phyloP scores from a whole-genome alignment of 208 protist species.

The Wallacemonas sp. region DNA sequence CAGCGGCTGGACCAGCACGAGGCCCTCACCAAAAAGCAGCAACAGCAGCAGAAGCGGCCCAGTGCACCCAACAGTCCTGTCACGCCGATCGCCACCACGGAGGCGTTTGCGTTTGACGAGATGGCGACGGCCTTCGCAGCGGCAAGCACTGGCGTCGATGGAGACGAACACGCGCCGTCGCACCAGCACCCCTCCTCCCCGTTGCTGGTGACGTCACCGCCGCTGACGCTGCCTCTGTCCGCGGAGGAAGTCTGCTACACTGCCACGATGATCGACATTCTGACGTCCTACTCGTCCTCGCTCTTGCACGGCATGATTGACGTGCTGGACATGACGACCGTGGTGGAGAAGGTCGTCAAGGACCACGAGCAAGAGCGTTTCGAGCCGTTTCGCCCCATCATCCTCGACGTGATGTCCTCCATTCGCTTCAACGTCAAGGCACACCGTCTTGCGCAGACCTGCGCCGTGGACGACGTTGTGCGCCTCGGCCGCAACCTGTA shows the following conservation, averaged over 20 bases:
- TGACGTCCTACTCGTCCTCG: constrained; percentile 51
- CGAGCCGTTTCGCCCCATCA: constrained; percentile 57
- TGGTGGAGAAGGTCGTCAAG: constrained; percentile 51
- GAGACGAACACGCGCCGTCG: not conserved
- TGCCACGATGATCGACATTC: constrained; percentile 44
- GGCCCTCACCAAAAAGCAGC: not conserved
- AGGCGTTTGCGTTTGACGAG: constrained; percentile 30
- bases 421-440: constrained; percentile 63
- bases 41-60: not conserved
- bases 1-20: constrained; percentile 19
- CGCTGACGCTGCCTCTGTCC: constrained; percentile 14
- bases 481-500: constrained; percentile 38
- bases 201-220: constrained; percentile 15
- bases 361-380: constrained; percentile 59
- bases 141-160: not conserved
- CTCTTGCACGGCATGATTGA: constrained; percentile 57
- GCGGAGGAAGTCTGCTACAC: constrained; percentile 13
- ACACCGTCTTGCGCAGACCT: constrained; percentile 45
- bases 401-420: constrained; percentile 56
- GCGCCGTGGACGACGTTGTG: constrained; percentile 52
- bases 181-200: constrained; percentile 18
- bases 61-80: not conserved
- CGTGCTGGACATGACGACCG: constrained; percentile 45
- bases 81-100: constrained; percentile 9
- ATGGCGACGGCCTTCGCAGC: constrained; percentile 11